Evolutionary conservation across 2,329 filamentous ascomycete species (phyloP), one percentile per base, ranked within the genome.

Genomic region (Westerdykella sp.): DNA sequence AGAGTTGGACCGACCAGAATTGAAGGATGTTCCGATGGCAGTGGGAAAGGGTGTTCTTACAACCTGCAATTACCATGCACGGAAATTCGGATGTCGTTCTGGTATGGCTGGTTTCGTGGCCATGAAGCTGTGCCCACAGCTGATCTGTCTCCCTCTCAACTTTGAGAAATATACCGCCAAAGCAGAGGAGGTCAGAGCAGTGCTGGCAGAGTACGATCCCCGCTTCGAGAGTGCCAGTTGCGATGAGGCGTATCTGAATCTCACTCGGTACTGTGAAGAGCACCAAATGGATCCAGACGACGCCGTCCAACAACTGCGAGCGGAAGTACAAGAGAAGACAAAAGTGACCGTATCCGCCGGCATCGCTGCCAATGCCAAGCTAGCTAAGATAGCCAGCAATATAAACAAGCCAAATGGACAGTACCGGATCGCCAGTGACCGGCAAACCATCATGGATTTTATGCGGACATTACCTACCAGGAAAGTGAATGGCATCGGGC

Each of bases 81-180:
- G 93, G 15, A 87, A 87, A 56, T 97, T 85, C 65, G 93, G 93
- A 13, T 93, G 88, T 55, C 81, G 93, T 28, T 94, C 87, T 54
- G 93, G 90, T 15, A 98, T 98, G 93, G 93, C 93, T 6, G 82
- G 85, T 4, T 97, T 97, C 59, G 90, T 97, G 23, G 93, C 93
- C 12, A 89, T 86, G 73, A 95, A 95, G 67, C 75, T 98, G 1
- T 98, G 93, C 50, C 93, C 93, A 0, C 74, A 89, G 45, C 75
- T 98, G 23, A 78, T 95, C 14, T 79, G 89, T 41, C 69, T 98
- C 12, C 87, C 87, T 5, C 76, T 88, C 46, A 94, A 95, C 60
- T 95, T 94, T 57, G 78, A 84, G 37, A 97, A 97, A 60, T 98
- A 98, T 62, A 85, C 75, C 1, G 81, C 87, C 12, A 98, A 97